A percentile compares a stretch with the other conserved stretches of the same genome.
Evolutionary conservation across 352 stramenopile species (phyloP).

Genomic region (Pythium folliculosum): DNA sequence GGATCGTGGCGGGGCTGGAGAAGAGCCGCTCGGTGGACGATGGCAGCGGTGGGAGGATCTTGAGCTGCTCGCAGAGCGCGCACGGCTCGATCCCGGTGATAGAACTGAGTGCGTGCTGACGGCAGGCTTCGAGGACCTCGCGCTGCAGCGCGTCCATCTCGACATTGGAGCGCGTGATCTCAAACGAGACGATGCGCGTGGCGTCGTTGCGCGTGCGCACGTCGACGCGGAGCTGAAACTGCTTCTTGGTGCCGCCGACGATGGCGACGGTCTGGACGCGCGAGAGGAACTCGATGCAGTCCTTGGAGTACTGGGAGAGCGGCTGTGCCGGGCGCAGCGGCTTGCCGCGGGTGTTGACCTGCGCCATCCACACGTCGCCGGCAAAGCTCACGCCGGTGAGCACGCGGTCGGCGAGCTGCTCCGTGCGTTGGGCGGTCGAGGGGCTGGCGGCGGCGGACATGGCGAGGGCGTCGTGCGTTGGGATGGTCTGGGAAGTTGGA

Average conservation of each 20-base stretch:
- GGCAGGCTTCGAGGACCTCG: conserved; percentile 10
- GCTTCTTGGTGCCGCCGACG: conserved; percentile 16
- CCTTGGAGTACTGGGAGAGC: not conserved
- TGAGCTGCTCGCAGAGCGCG: conserved; percentile 14
- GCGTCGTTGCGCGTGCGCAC: not conserved
- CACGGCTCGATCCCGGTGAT: conserved; percentile 1
- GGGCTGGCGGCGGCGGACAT: too few species aligned
- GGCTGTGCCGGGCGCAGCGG: conserved; percentile 6
- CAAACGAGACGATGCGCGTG: not conserved
- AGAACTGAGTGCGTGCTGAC: not conserved
- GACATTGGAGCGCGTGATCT: not conserved
- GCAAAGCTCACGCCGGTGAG: too few species aligned
- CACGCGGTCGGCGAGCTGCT: too few species aligned
- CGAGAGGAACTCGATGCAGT: conserved; percentile 15
- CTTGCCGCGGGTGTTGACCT: not conserved
- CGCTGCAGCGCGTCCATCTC: conserved; percentile 2
- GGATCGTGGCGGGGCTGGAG: conserved; percentile 1
- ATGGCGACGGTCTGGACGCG: conserved; percentile 3
- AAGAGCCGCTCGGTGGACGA: conserved; percentile 4
- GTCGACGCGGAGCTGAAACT: conserved; percentile 1
- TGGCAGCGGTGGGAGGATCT: conserved; percentile 4
- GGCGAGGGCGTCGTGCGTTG: too few species aligned
- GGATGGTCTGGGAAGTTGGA: too few species aligned
- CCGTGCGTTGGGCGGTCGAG: too few species aligned
- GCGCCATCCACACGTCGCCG: not conserved